Evolutionary conservation across 306 rosid genomes (phyloP), one percentile per base, ranked within the genome.

Genomic region (Fragaria nilgerrensis): DNA sequence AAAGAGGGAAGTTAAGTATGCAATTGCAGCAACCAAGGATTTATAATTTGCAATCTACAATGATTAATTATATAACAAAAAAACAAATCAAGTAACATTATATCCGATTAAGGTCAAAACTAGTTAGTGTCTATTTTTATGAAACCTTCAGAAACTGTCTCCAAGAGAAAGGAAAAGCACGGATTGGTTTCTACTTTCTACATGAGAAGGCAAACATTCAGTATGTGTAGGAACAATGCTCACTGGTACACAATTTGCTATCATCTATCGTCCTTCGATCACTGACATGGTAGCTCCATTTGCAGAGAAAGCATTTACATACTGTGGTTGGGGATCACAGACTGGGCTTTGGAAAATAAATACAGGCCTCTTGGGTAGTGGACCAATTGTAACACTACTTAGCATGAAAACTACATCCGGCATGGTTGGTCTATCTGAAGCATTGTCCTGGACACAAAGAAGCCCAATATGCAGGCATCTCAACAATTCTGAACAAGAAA

Each of bases 391-490:
- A 13, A 75, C 78, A 14, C 39, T 83, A 37, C 68, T 53, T 37
- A 75, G 59, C 80, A 63, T 74, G 59, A n/a, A 13, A 19, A 70
- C 59, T 1, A 83, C 80, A 32, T 78, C 83, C 0, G 74, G 29
- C 83, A 75, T 79, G 64, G 65, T 50, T 19, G 83, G 86, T 29
- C 86, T 78, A 29, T 83, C 83, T 1, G 44, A 36, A 3, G 80
- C 74, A 16, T 41, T 67, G 32, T 83, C 80, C 20, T 83, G 86
- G 1, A 79, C 80, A 17, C 83, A 83, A 0, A 83, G 80, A 34
- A 78, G 86, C 9, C 80, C 83, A 3, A 83, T 39, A 25, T 79
- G 44, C 17, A 79, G 7, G 43, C 70, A 78, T 71, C 73, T 78
- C 62, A 36, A 44, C 10, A 59, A 58, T 36, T 71, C 82, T 20